A percentile compares a stretch with the other conserved stretches of the same genome.
Conservation (phyloP, 768 basidiomycete species). For the Collybia mongolica region DNA sequence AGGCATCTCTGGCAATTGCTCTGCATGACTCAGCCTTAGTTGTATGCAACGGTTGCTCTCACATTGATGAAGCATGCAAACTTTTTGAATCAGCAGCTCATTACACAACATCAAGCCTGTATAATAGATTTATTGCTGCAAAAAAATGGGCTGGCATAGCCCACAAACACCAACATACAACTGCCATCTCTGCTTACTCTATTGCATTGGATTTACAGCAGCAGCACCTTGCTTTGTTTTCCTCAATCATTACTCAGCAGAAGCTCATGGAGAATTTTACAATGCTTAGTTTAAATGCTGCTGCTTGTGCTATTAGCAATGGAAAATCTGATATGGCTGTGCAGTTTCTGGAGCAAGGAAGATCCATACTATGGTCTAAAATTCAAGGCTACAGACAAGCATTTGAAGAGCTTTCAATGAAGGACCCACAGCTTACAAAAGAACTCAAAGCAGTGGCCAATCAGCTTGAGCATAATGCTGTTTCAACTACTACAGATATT, state of each 20-base stretch:
- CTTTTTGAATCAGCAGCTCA: too few relatives aligned
- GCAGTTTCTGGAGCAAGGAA: slow-evolving; percentile 22
- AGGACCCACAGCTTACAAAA: slow-evolving; percentile 16
- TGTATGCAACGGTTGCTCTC: too few relatives aligned
- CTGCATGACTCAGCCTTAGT: too few relatives aligned
- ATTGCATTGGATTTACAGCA: not conserved
- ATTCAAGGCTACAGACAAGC: slow-evolving; percentile 22
- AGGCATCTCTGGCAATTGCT: too few relatives aligned
- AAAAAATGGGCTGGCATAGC: not conserved
- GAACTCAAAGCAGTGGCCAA: slow-evolving; percentile 19
- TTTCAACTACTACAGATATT: too few relatives aligned
- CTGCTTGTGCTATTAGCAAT: slow-evolving; percentile 1
- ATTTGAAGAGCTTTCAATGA: slow-evolving; percentile 18
- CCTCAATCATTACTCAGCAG: slow-evolving; percentile 1
- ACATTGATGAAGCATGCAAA: too few relatives aligned
- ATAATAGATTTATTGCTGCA: not conserved
- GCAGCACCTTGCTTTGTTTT: not conserved
- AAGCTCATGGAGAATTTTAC: not conserved
- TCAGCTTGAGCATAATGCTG: slow-evolving; percentile 5
- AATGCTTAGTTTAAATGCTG: slow-evolving; percentile 3
- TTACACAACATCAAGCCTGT: too few relatives aligned
- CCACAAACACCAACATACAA: not conserved
- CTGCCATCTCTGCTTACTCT: not conserved
- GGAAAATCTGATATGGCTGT: not conserved
- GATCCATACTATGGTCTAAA: slow-evolving; percentile 26